These are phyloP conservation scores for Gonium pectorale DNA, from an alignment of 139 green algal species.

Conservation along the genomic window DNA sequence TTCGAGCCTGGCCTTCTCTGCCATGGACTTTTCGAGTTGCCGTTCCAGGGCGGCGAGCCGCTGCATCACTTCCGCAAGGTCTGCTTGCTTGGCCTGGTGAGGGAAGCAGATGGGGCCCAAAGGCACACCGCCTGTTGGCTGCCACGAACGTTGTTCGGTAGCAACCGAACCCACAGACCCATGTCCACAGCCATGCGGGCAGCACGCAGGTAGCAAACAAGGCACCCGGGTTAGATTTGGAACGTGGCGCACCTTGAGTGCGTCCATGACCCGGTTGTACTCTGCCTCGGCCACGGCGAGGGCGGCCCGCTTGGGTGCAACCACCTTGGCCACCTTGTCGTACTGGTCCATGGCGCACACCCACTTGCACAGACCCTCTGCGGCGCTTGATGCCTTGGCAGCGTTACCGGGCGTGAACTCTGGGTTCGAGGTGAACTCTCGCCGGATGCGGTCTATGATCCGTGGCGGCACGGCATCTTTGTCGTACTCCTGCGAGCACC, in stretches of 20 bases:
- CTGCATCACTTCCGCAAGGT: conserved; percentile 79
- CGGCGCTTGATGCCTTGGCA: conserved; percentile 71
- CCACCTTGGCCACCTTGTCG: conserved; percentile 83
- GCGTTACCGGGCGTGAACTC: conserved; percentile 78
- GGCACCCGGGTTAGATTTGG: too few species aligned
- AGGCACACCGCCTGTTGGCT: too few species aligned
- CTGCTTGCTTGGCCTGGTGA: conserved; percentile 75
- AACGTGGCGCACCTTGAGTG: conserved; percentile 53
- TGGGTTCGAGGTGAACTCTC: conserved; percentile 75
- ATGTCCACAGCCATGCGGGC: too few species aligned
- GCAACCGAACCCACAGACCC: too few species aligned
- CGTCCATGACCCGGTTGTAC: conserved; percentile 76
- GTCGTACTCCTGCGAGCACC: conserved; percentile 79
- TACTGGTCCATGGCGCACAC: conserved; percentile 86
- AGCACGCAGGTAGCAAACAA: too few species aligned
- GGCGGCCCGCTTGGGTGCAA: conserved; percentile 79
- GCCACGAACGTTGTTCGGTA: too few species aligned
- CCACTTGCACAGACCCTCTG: conserved; percentile 85
- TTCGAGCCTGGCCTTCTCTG: conserved; percentile 72
- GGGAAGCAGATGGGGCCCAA: not conserved
- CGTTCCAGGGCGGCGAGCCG: conserved; percentile 81
- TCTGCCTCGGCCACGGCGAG: conserved; percentile 76
- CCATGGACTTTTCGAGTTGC: conserved; percentile 61
- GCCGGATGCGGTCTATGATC: conserved; percentile 77
- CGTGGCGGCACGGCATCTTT: conserved; percentile 76